Percentiles rank a stretch among this genome's conserved stretches.
Conservation (phyloP, 1,284 basidiomycete species). For the Phellopilus nigrolimitatus region DNA sequence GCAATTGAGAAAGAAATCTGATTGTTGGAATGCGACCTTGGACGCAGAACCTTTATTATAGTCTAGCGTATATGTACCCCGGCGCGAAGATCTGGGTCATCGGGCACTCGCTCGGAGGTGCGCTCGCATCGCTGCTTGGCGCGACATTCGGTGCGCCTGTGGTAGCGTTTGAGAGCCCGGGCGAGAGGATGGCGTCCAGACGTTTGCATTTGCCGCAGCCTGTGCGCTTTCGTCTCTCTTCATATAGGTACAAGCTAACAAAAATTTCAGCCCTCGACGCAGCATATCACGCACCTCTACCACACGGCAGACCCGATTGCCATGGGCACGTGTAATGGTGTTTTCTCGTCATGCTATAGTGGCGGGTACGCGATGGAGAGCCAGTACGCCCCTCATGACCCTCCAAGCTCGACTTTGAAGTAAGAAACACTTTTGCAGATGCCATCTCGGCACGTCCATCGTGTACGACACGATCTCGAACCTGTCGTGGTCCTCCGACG, state of each 20-base stretch:
- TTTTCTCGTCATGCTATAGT: slow-evolving; percentile 66
- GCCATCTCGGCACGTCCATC: slow-evolving; percentile 81
- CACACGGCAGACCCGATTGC: slow-evolving; percentile 86
- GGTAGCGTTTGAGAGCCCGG: slow-evolving; percentile 89
- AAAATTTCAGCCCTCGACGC: slow-evolving; percentile 54
- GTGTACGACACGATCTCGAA: slow-evolving; percentile 89
- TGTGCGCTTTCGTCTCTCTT: slow-evolving; percentile 35
- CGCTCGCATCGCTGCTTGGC: slow-evolving; percentile 78
- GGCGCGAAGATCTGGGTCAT: slow-evolving; percentile 89
- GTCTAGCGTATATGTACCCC: slow-evolving; percentile 92
- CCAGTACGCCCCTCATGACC: slow-evolving; percentile 36
- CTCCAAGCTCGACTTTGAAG: not conserved
- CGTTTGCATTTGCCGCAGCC: slow-evolving; percentile 87
- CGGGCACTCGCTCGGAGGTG: slow-evolving; percentile 67
- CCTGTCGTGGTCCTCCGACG: slow-evolving; percentile 77
- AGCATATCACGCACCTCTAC: slow-evolving; percentile 79
- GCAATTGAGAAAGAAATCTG: not conserved
- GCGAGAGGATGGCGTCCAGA: slow-evolving; percentile 80
- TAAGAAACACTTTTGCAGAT: slow-evolving; percentile 40
- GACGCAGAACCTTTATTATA: slow-evolving; percentile 83
- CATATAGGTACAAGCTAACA: not conserved
- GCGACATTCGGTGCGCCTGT: slow-evolving; percentile 90
- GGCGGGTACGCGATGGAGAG: slow-evolving; percentile 79
- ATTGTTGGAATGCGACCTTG: not conserved
- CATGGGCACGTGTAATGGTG: slow-evolving; percentile 79